A percentile compares a stretch with the other conserved stretches of the same genome.
Evolutionary conservation across 352 stramenopile species (phyloP).

Genomic region (Pythium insidiosum): DNA sequence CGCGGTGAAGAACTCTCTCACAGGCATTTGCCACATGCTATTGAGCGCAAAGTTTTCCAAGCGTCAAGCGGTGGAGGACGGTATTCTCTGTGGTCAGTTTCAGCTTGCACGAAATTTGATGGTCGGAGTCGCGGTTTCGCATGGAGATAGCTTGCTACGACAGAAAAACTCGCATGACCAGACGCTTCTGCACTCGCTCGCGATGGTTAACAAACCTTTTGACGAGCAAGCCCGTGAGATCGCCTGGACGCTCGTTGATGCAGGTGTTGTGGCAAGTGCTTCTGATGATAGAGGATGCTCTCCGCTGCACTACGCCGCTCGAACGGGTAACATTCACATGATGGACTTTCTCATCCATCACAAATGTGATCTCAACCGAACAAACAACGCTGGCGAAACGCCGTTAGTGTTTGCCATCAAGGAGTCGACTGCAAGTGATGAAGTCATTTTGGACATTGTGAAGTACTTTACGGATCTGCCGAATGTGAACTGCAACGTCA

Average conservation of each 20-base stretch:
- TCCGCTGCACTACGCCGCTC: slow-evolving; percentile 52
- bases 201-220: slow-evolving; percentile 46
- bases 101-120: slow-evolving; percentile 67
- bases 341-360: slow-evolving; percentile 72
- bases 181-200: slow-evolving; percentile 54
- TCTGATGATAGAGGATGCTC: slow-evolving; percentile 31
- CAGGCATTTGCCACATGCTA: slow-evolving; percentile 73
- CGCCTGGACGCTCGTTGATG: slow-evolving; percentile 62
- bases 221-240: slow-evolving; percentile 42
- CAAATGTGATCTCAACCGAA: slow-evolving; percentile 28
- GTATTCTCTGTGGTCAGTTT: slow-evolving; percentile 57
- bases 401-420: slow-evolving; percentile 45
- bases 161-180: slow-evolving; percentile 35
- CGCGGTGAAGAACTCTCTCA: slow-evolving; percentile 56
- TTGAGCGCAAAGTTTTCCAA: slow-evolving; percentile 63
- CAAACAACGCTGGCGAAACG: slow-evolving; percentile 36
- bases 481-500: slow-evolving; percentile 26
- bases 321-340: slow-evolving; percentile 41
- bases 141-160: slow-evolving; percentile 24
- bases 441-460: slow-evolving; percentile 23
- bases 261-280: slow-evolving; percentile 20
- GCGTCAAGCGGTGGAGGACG: slow-evolving; percentile 68
- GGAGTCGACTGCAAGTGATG: slow-evolving; percentile 9
- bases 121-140: slow-evolving; percentile 39
- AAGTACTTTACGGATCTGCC: slow-evolving; percentile 41